Conservation (phyloP, 352 stramenopile species). For the Achlya hypogyna region DNA sequence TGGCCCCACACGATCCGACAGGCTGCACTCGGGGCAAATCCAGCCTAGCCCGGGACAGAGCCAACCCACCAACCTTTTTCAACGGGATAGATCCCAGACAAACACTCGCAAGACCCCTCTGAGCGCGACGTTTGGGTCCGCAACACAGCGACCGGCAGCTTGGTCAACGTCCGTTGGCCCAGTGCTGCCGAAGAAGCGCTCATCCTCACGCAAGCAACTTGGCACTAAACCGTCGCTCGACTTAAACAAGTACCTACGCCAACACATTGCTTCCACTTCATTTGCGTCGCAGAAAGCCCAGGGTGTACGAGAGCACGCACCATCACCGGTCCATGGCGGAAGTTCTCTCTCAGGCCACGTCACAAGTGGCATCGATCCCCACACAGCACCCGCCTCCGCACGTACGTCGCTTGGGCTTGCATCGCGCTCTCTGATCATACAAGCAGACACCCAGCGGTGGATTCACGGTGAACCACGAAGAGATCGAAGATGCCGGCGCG, state of each 20-base stretch:
- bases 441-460: background rate
- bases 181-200: background rate
- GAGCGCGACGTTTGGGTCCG: background rate
- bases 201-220: background rate
- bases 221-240: background rate
- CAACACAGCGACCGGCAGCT: background rate
- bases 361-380: background rate
- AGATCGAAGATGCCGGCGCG: conserved; percentile 16
- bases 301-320: background rate
- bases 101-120: background rate
- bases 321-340: conserved; percentile 16
- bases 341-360: conserved; percentile 2
- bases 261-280: background rate
- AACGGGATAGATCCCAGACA: too few relatives aligned
- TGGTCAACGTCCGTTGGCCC: background rate
- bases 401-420: too few relatives aligned
- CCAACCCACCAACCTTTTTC: too few relatives aligned
- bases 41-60: too few relatives aligned
- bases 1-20: too few relatives aligned
- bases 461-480: background rate
- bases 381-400: background rate
- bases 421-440: too few relatives aligned
- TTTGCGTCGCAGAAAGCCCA: background rate
- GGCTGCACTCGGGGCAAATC: too few relatives aligned
- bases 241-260: background rate